Evolutionary conservation across 176 grass and related monocot species (phyloP), one percentile per base, ranked within the genome.

Genomic region (Miscanthus lutarioriparius): DNA sequence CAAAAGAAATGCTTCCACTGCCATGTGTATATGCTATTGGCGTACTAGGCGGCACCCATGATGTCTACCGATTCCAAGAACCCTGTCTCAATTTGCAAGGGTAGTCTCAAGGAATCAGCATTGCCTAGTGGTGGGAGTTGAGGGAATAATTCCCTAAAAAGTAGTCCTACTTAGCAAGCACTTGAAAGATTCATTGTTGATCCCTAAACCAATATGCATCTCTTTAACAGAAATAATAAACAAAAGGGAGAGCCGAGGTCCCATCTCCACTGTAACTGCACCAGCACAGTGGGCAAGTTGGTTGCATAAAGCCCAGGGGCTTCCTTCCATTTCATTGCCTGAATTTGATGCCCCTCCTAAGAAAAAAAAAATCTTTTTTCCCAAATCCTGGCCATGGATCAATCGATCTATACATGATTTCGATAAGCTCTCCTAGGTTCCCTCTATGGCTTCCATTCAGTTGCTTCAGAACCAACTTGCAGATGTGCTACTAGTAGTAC

Each of bases 121-220:
- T 83, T 86, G 20, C 23, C 58, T 43, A 20, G 79, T 86, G 80
- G 68, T 43, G 83, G 66, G 26, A 66, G 79, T 82, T 59, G 74
- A 36, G 56, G 74, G 84, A 90, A 90, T 83, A 83, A 90, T 87
- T 68, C 27, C 68, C 80, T 26, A 14, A 82, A 82, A 90, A 69
- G 68, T 58, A 79, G 51, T 90, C 88, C 84, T 90, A 83, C 47
- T 41, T 86, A 80, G 80, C 84, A 73, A 73, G 88, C 88, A 90
- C 88, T 86, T 49, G 80, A 64, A 90, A 90, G 80, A 90, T 87
- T 90, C 80, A 90, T 27, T 69, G 88, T 63, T 75, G 80, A 90
- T 48, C 61, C 48, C 28, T 58, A 86, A 86, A 73, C 74, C 59
- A 90, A 54, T 79, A 86, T 86, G 88, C 32, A 86, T 86, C 79